Evolutionary conservation across 2,329 filamentous ascomycete species (phyloP).

Genomic region (Paecilomyces variotii): DNA sequence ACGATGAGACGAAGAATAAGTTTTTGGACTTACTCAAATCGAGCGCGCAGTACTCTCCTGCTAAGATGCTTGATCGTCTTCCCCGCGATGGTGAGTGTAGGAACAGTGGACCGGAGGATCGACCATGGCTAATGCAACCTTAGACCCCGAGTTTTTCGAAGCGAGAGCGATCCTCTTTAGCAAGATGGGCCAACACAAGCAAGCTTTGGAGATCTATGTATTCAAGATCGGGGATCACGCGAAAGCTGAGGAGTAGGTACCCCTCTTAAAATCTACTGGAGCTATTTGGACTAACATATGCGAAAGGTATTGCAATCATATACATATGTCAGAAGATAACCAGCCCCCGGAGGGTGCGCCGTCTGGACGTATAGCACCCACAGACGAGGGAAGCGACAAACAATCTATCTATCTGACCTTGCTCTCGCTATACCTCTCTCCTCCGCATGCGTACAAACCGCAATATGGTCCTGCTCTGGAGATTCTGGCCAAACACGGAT

Average conservation of each 20-base stretch:
- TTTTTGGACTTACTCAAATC: slow-evolving; percentile 67
- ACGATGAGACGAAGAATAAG: slow-evolving; percentile 53
- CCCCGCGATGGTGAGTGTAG: slow-evolving; percentile 62
- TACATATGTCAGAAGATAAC: slow-evolving; percentile 56
- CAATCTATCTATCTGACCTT: slow-evolving; percentile 88
- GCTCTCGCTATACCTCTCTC: slow-evolving; percentile 79
- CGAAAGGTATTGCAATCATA: slow-evolving; percentile 74
- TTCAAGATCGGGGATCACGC: slow-evolving; percentile 81
- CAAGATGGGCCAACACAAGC: slow-evolving; percentile 91
- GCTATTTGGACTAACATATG: slow-evolving; percentile 9
- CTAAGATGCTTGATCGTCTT: slow-evolving; percentile 67
- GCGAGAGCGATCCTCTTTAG: slow-evolving; percentile 82
- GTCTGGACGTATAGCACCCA: slow-evolving; percentile 30
- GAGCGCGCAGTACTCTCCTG: slow-evolving; percentile 73
- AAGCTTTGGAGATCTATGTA: slow-evolving; percentile 94
- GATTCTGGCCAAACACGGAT: slow-evolving; percentile 85
- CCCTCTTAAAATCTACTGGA: not conserved
- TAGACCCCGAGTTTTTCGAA: slow-evolving; percentile 81
- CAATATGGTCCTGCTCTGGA: slow-evolving; percentile 73
- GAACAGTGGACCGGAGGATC: not conserved
- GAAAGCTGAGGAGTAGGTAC: slow-evolving; percentile 81
- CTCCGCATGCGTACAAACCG: slow-evolving; percentile 62
- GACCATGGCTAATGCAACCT: not conserved
- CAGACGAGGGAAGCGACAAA: slow-evolving; percentile 48
- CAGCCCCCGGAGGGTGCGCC: slow-evolving; percentile 25